These are phyloP conservation scores for Plicaturopsis crispa DNA, from an alignment of 768 basidiomycete genomes.

Conservation along the genomic window DNA sequence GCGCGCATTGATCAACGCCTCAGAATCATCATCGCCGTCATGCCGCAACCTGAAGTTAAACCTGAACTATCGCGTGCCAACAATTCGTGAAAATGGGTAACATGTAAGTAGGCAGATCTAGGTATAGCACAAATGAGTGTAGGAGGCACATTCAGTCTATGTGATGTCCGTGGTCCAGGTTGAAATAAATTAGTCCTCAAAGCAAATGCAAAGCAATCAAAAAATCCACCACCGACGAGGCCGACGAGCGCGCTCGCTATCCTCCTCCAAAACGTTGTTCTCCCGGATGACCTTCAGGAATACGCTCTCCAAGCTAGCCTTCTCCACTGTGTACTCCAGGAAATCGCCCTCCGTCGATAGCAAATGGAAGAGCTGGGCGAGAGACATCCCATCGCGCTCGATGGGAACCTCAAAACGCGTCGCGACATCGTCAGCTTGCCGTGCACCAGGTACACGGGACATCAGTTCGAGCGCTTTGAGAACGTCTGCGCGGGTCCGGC, in stretches of 20 bases:
- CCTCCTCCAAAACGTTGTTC: slow-evolving; percentile 49
- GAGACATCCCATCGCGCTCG: slow-evolving; percentile 31
- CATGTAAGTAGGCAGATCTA: too few relatives aligned
- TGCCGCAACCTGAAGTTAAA: too few relatives aligned
- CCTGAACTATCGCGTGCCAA: too few relatives aligned
- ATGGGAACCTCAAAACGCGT: slow-evolving; percentile 72
- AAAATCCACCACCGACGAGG: background rate
- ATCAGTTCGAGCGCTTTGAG: slow-evolving; percentile 51
- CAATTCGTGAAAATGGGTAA: too few relatives aligned
- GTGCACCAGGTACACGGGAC: slow-evolving; percentile 52
- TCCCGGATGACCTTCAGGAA: slow-evolving; percentile 65
- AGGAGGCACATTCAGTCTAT: too few relatives aligned
- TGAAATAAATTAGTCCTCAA: too few relatives aligned
- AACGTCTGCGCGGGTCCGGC: slow-evolving; percentile 55
- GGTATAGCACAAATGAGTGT: too few relatives aligned
- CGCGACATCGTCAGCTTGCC: slow-evolving; percentile 66
- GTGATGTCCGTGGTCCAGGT: too few relatives aligned
- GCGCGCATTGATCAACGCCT: too few relatives aligned
- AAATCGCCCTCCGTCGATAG: slow-evolving; percentile 47
- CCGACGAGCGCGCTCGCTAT: slow-evolving; percentile 9
- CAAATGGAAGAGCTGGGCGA: slow-evolving; percentile 51
- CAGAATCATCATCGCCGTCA: too few relatives aligned
- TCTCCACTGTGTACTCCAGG: slow-evolving; percentile 64
- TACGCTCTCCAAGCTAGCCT: slow-evolving; percentile 61
- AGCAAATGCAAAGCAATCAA: too few relatives aligned